Evolutionary conservation across 2,329 filamentous ascomycete genomes (phyloP), one percentile per base, ranked within the genome.

Genomic region (Pseudopithomyces maydicus): DNA sequence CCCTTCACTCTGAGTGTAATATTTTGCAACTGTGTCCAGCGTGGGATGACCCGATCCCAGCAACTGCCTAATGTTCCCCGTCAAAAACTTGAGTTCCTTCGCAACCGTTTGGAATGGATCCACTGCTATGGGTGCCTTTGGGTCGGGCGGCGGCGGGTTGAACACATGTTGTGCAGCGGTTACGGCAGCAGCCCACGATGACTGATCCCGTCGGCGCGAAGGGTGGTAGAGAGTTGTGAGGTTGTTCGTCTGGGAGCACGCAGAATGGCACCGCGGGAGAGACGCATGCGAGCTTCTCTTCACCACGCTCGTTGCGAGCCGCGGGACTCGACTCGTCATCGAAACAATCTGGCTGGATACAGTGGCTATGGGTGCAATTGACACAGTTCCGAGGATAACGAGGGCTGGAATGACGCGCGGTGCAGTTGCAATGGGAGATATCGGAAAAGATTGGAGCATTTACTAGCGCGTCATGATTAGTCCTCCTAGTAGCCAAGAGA

Each of bases 61-160:
- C n/a, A 98, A 83, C 73, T 96, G 90, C 59, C 91, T 85, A 77
- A 98, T 96, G 70, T 98, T 97, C 53, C 92, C 92, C 11, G 91
- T 97, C 71, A 98, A 80, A 69, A 93, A 96, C 78, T 96, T 95
- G 88, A 99, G 91, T 82, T 98, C 94, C 79, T 97, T 96, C 61
- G 91, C 94, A 33, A 98, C 93, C 33, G 91, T 90, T 60, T 91
- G 87, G 70, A 98, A 84, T 33, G 94, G 94, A 75, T 98, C 94
- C 69, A 97, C 86, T 59, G 88, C 85, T 79, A 96, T 86, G 56
- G 87, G 86, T 60, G 85, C 81, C 54, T 85, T 81, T 65, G 85
- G 82, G 65, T 85, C 84, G n/a, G 69, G 67, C 46, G 77, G 73
- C 59, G 89, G 82, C 43, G 85, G 86, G 65, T 84, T 84, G 64